Base-by-base conservation (phyloP, 331 rosid genomes). In the Phaseolus coccineus region DNA sequence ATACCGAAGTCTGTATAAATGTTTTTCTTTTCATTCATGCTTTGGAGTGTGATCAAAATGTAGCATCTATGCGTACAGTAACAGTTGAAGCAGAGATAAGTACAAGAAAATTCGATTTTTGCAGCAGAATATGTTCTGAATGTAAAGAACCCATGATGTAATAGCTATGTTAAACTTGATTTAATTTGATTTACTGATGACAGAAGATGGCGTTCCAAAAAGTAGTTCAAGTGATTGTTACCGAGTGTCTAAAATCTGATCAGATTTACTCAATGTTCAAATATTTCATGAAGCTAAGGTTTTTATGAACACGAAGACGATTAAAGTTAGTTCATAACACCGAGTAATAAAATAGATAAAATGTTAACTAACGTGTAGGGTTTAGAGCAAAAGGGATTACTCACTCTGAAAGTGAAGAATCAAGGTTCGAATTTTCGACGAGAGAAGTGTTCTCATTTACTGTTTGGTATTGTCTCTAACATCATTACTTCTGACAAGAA, bases 1-100 rank as follows among this genome's bases (percentile, higher is more conserved):
- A 73, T 42, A 50, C 40, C 57, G 46, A 53, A 47, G 67, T 78
- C 80, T 83, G 68, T 78, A 56, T 47, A 44, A 28, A 72, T 33
- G 28, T 72, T 53, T 15, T 30, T 28, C 12, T 30, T 28, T 39
- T 47, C 57, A 42, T 77, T 77, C 66, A 50, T 44, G 61, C 52
- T 40, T 71, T 77, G 46, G 53, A 16, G 47, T 25, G 59, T 61
- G 31, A 57, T 68, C 19, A 3, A 14, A 74, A 40, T 69, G 64
- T 50, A 28, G 64, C 67, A 58, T 59, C 22, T 24, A 7, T 56
- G 51, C 16, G 19, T 68, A 75, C 19, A 51, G 30, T 47, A 47
- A 47, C 5, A 55, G 42, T 22, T 1, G 19, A 52, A 63, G 27
- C 53, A 67, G 16, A 53, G 10, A 24, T 28, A 28, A 37, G 50